Base-by-base conservation (phyloP, 768 basidiomycete species). In the Boletus subcaerulescens region DNA sequence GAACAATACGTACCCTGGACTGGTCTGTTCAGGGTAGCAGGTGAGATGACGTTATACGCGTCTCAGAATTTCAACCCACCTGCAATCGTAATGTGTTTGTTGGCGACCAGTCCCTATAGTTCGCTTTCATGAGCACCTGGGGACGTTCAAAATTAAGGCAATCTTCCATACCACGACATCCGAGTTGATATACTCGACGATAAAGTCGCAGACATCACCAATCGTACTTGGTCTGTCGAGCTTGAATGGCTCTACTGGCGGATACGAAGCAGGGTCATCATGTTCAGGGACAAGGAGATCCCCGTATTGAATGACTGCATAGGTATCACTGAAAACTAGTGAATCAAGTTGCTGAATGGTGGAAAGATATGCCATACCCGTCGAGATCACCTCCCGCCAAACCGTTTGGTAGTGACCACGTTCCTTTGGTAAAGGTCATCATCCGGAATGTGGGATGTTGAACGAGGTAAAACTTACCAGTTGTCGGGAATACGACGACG, bases 121-220 rank as follows among this genome's bases (percentile, higher is more conserved):
- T 56, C 33, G 56, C 36, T 29, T 48, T 35, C 17, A 31, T 62
- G 45, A 52, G 45, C 14, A 10, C 57, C 36, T n/a, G 18, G 24
- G 1, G 26, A n/a, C 15, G 15, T 47, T 22, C 11, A 29, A 13
- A 4, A 26, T 4, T n/a, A 15, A 33, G 24, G 31, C 9, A 12
- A 14, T n/a, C 5, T 41, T 9, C 62, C 77, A 15, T 68, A 89
- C 88, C 77, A 89, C 68, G 45, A 89, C 79, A 63, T 92, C 89
- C 0, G 88, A 89, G 58, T 87, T 78, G 65, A 93, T 89, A 55
- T 91, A 93, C 59, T 92, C 84, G 10, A 90, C 82, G 29, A 93
- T 73, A 62, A 92, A 91, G 55, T 91, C 77, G 57, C 86, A 87
- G 10, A 92, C 82, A 58, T 91, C 87, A 0, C 84, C 74, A 8